These are phyloP conservation scores for Helichrysum umbraculigerum DNA, from an alignment of 129 eudicot species.

Conservation along the genomic window DNA sequence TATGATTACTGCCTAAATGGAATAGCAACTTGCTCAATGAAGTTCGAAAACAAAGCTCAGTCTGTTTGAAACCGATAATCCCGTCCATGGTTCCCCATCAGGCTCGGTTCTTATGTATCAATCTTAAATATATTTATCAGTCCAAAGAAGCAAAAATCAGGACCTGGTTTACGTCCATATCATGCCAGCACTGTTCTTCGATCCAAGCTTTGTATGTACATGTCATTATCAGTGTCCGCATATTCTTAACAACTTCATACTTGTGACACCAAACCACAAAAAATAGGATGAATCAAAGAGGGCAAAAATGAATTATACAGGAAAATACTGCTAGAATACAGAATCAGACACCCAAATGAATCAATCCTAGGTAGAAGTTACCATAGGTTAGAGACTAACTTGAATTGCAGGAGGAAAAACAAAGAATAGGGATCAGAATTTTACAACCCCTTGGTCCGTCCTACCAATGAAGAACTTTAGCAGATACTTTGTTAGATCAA, in stretches of 20 bases:
- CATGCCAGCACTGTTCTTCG: neutral
- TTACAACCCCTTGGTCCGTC: slow-evolving; percentile 29
- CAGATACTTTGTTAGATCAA: slow-evolving; percentile 12
- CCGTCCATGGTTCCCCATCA: neutral
- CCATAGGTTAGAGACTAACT: slow-evolving; percentile 35
- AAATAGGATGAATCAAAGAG: neutral
- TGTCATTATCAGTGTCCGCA: neutral
- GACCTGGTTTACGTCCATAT: neutral
- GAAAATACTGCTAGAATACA: neutral
- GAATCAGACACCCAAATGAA: neutral
- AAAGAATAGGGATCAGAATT: slow-evolving; percentile 22
- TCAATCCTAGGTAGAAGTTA: slow-evolving; percentile 22
- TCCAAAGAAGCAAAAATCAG: neutral
- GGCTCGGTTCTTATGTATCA: neutral
- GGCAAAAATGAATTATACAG: slow-evolving; percentile 4
- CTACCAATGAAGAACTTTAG: slow-evolving; percentile 24
- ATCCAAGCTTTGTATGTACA: neutral
- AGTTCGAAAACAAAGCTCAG: no score
- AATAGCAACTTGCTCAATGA: no score
- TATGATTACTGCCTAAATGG: no score
- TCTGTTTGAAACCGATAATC: no score
- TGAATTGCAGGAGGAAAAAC: neutral
- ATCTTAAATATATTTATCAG: neutral
- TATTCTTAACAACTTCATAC: neutral
- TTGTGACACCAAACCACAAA: neutral